Conservation (phyloP, 2,329 filamentous ascomycete species). For the Aspergillus fijiensis region DNA sequence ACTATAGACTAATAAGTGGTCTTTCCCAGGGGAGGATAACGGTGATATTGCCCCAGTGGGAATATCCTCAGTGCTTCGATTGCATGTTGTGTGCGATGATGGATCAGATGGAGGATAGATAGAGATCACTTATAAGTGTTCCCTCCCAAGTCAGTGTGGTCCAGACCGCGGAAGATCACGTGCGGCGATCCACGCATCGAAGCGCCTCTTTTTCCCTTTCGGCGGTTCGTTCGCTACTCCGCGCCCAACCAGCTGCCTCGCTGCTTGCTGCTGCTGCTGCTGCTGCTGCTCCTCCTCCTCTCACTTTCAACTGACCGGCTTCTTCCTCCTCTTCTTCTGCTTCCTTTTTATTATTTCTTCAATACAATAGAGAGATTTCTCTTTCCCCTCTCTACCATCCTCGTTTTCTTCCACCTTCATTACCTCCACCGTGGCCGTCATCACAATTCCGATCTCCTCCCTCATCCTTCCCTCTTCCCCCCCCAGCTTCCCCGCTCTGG, state of each 20-base stretch:
- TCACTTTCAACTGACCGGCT: not conserved
- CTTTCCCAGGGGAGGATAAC: not conserved
- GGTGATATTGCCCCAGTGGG: not conserved
- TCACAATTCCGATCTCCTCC: slow-evolving; percentile 1
- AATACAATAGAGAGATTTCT: not conserved
- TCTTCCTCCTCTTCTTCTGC: not conserved
- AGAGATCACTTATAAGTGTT: not conserved
- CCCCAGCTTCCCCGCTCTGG: slow-evolving; percentile 18
- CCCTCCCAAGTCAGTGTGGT: not conserved
- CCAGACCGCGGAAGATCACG: slow-evolving; percentile 21
- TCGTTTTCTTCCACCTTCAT: slow-evolving; percentile 1
- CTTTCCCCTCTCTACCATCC: not conserved
- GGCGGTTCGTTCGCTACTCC: slow-evolving; percentile 9
- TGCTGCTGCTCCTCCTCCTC: not conserved
- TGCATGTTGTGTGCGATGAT: not conserved
- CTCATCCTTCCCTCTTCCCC: not conserved
- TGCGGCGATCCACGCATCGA: slow-evolving; percentile 18
- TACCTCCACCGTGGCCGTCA: not conserved
- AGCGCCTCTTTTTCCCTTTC: slow-evolving; percentile 12
- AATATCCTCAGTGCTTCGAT: not conserved
- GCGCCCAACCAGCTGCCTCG: slow-evolving; percentile 8
- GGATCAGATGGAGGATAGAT: not conserved
- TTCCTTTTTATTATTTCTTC: not conserved
- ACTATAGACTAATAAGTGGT: no score
- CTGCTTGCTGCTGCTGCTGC: not conserved